Evolutionary conservation across 495 filamentous ascomycete species (phyloP).

Genomic region (Lepraria neglecta): DNA sequence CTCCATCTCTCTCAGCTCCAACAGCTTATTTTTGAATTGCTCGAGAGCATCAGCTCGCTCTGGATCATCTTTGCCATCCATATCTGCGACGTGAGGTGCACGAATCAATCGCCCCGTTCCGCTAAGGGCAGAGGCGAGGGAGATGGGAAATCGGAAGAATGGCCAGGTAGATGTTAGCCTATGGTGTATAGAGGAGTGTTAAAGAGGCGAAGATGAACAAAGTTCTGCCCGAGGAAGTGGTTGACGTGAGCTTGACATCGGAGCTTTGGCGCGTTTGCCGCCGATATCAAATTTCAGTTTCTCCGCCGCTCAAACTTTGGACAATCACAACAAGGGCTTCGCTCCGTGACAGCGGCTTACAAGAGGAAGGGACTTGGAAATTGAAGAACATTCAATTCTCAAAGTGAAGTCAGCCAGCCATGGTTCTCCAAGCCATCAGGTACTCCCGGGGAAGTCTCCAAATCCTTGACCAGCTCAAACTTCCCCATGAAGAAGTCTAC

Average conservation of each 20-base stretch:
- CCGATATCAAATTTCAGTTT: neutral
- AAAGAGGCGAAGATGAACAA: too few species aligned
- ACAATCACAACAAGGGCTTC: neutral
- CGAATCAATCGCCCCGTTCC: neutral
- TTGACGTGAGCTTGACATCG: too few species aligned
- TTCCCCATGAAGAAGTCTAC: conserved; percentile 82
- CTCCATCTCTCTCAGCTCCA: conserved; percentile 98
- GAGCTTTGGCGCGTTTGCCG: conserved; percentile 1
- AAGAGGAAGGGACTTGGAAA: neutral
- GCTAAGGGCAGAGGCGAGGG: neutral
- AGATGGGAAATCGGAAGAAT: neutral
- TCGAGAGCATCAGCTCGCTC: conserved; percentile 80
- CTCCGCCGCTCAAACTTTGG: neutral
- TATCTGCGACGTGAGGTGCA: conserved; percentile 24
- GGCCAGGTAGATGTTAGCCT: too few species aligned
- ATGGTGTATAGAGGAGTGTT: too few species aligned
- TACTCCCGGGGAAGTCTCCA: conserved; percentile 70
- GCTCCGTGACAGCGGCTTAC: too few species aligned
- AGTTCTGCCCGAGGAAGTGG: too few species aligned
- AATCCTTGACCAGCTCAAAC: conserved; percentile 82
- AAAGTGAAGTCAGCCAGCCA: conserved; percentile 24
- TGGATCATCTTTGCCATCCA: conserved; percentile 48
- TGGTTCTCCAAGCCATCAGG: conserved; percentile 79
- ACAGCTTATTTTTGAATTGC: conserved; percentile 83
- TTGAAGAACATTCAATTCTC: neutral